Evolutionary conservation across 352 stramenopile genomes (phyloP).

Genomic region (Phytophthora podocarpi): DNA sequence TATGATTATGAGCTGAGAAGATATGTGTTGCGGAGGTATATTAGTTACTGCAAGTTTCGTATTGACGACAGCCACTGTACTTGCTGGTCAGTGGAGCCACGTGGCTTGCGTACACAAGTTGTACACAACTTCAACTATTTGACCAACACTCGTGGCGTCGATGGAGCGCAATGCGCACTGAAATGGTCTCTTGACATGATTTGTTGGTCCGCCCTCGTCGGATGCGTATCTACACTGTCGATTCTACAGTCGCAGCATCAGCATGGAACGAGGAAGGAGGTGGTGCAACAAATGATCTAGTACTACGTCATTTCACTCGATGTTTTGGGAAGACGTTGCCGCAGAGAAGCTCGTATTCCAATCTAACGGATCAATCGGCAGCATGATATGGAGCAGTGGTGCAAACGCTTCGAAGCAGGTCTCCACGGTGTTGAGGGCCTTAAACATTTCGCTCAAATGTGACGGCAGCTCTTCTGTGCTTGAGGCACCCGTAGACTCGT

Average conservation of each 20-base stretch:
- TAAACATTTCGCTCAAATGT: slow-evolving; percentile 24
- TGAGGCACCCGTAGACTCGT: no score
- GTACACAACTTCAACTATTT: slow-evolving; percentile 21
- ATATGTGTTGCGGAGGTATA: neutral
- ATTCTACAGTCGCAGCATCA: no score
- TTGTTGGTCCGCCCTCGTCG: neutral
- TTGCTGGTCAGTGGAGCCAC: slow-evolving; percentile 11
- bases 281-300: no score
- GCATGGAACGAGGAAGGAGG: no score
- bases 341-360: slow-evolving; percentile 31
- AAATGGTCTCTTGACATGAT: neutral
- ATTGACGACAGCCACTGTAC: slow-evolving; percentile 15
- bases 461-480: slow-evolving; percentile 10
- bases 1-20: neutral
- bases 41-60: neutral
- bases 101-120: slow-evolving; percentile 18
- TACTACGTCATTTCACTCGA: no score
- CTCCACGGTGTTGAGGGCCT: slow-evolving; percentile 29
- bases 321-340: no score
- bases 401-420: slow-evolving; percentile 50
- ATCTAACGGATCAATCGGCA: slow-evolving; percentile 35
- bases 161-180: no score
- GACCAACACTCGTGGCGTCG: no score
- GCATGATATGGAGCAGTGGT: slow-evolving; percentile 40
- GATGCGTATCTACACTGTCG: no score